Evolutionary conservation across 345 rosid genomes (phyloP), one percentile per base, ranked within the genome.

Genomic region (Viola odorata): DNA sequence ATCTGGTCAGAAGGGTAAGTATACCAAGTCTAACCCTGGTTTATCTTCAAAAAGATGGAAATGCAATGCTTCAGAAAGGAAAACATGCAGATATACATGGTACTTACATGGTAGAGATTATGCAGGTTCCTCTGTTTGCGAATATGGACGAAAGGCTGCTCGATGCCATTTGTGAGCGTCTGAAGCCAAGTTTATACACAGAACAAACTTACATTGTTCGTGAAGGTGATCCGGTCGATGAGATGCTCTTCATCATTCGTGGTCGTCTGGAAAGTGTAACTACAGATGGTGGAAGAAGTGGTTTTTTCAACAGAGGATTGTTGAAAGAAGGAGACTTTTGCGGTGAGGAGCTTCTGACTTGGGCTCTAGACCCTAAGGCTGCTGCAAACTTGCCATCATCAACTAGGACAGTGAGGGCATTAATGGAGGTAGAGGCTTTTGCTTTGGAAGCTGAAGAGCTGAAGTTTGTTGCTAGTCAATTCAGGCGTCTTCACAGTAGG

Each of bases 211-310:
- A 75, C 65, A 77, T 90, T 4, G 95, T 87, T 40, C 78, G 95
- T 14, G 95, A 90, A 84, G 97, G 87, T 14, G 97, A 90, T 39
- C 97, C 97, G 0, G 97, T 90, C 3, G 79, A 85, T 56, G 91
- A 87, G 71, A 90, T 90, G 97, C 81, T 90, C 7, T 90, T 87
- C 73, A 85, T 90, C 17, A 90, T 90, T 11, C 82, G 90, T 1
- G 97, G 95, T 10, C 73, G 87, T 50, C 77, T 87, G 23, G 97
- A 90, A 64, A 90, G 97, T 60, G 90, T 87, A 41, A 87, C 97
- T 0, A 90, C 97, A 37, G 97, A 90, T 71, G 97, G 96, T 50
- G 92, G 96, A 48, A 79, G 97, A 73, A 90, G 85, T 48, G 97
- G 97, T 1, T 87, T 87, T 70, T 90, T 79, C 80, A 87, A 90